Evolutionary conservation across 2,329 filamentous ascomycete genomes (phyloP).

Genomic region (Penicillium sp.): DNA sequence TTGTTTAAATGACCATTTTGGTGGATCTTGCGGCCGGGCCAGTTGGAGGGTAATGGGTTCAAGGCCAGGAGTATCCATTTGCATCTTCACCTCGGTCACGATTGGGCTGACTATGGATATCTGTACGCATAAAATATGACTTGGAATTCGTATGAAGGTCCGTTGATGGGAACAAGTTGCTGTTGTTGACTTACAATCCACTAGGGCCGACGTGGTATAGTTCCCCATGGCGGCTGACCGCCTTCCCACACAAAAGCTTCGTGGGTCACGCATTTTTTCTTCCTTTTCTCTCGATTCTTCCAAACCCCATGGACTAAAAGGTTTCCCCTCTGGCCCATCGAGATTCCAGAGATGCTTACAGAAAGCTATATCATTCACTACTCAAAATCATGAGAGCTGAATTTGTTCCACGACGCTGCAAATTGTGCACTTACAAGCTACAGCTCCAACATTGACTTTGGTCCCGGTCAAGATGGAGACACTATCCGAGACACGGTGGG

Average conservation of each 20-base stretch:
- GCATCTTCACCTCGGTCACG: too few relatives aligned
- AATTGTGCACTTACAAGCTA: conserved; percentile 16
- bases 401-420: conserved; percentile 13
- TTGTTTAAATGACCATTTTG: too few relatives aligned
- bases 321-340: neutral
- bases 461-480: conserved; percentile 57
- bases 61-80: too few relatives aligned
- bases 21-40: too few relatives aligned
- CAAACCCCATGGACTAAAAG: conserved; percentile 2
- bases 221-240: conserved; percentile 7
- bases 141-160: too few relatives aligned
- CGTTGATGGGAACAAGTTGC: too few relatives aligned
- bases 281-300: conserved; percentile 3
- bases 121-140: too few relatives aligned
- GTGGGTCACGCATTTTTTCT: conserved; percentile 6
- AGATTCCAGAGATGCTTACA: conserved; percentile 4
- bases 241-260: conserved; percentile 16
- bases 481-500: conserved; percentile 67
- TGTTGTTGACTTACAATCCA: neutral
- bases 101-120: too few relatives aligned
- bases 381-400: conserved; percentile 22
- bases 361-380: conserved; percentile 1
- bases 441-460: conserved; percentile 15
- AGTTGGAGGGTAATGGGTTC: too few relatives aligned
- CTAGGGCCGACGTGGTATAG: conserved; percentile 6